Conservation (phyloP, 2,329 filamentous ascomycete genomes). For the Trichoderma oligosporum region DNA sequence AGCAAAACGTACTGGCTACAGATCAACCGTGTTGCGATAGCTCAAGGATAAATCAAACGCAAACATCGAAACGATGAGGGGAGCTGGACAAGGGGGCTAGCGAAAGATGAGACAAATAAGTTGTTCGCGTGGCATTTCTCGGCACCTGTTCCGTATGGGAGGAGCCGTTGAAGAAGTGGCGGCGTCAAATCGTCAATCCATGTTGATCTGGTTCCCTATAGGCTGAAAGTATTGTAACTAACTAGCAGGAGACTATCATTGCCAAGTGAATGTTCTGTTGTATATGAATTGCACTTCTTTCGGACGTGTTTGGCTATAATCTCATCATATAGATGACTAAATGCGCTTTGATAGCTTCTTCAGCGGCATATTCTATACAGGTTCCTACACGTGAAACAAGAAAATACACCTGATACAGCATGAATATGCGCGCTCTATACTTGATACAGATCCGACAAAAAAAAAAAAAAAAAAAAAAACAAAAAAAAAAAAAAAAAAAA, state of each 20-base stretch:
- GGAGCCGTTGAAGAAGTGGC: background rate
- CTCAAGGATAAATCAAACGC: too few species aligned
- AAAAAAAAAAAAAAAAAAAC: background rate
- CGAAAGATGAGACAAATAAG: background rate
- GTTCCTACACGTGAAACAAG: background rate
- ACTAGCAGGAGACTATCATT: too few species aligned
- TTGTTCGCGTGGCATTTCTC: background rate
- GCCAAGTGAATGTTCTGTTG: too few species aligned
- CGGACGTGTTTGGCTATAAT: background rate
- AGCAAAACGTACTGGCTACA: too few species aligned
- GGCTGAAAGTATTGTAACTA: too few species aligned
- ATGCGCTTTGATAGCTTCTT: background rate
- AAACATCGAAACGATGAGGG: too few species aligned
- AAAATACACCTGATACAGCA: background rate
- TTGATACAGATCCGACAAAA: background rate
- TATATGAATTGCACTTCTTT: too few species aligned
- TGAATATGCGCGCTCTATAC: constrained; percentile 9
- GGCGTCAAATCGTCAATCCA: too few species aligned
- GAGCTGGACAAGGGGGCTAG: background rate
- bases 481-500: background rate
- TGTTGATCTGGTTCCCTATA: too few species aligned
- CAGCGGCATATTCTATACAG: background rate
- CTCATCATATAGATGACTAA: background rate
- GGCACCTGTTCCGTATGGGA: background rate
- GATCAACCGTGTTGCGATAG: too few species aligned